phyloP scores from a whole-genome alignment of 1,284 basidiomycete species.

The Cerioporus squamosus region DNA sequence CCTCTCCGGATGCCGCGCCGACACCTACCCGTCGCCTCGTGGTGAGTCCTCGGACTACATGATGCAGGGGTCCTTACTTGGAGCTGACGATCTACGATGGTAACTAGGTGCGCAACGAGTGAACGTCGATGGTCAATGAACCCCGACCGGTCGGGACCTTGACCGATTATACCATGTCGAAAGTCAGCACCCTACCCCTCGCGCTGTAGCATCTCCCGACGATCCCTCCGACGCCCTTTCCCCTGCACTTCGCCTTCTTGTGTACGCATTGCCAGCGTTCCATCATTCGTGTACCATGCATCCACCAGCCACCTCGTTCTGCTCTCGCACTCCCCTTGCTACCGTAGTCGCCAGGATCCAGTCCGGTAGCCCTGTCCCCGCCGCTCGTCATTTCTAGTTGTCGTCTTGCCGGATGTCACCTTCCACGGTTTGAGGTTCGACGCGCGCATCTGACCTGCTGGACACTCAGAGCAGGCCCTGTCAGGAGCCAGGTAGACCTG shows the following conservation, averaged over 20 bases:
- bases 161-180: not conserved
- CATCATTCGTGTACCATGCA: not conserved
- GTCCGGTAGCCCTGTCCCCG: not conserved
- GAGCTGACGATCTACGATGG: not conserved
- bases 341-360: not conserved
- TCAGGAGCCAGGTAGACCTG: not conserved
- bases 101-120: slow-evolving; percentile 30
- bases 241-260: slow-evolving; percentile 1
- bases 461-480: not conserved
- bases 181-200: slow-evolving; percentile 3
- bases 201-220: not conserved
- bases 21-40: slow-evolving; percentile 22
- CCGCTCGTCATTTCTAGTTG: slow-evolving; percentile 4
- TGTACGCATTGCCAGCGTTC: too few relatives aligned
- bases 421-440: not conserved
- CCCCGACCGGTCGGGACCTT: slow-evolving; percentile 3
- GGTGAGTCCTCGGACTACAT: slow-evolving; percentile 16
- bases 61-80: not conserved
- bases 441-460: not conserved
- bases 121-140: slow-evolving; percentile 3
- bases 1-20: slow-evolving; percentile 4
- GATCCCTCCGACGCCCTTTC: not conserved
- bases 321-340: slow-evolving; percentile 3
- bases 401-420: not conserved
- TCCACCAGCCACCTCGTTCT: slow-evolving; percentile 6